Percentiles rank a stretch among this genome's conserved stretches.
phyloP scores from a whole-genome alignment of 257 asterid genomes.

The Nicotiana undulata region DNA sequence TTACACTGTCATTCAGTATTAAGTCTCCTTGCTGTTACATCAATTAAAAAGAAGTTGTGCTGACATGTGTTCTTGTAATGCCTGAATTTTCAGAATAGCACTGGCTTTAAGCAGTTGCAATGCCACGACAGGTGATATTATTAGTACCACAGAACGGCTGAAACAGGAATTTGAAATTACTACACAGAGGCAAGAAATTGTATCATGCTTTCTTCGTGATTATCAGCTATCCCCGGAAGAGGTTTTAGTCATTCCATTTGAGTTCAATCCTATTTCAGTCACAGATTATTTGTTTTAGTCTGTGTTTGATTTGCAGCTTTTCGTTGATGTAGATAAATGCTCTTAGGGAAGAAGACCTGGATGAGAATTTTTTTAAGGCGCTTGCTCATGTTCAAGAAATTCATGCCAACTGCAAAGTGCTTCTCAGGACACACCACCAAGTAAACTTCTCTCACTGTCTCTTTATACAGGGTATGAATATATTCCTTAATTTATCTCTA shows the following conservation, averaged over 20 bases:
- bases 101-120: conserved; percentile 81
- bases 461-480: not conserved
- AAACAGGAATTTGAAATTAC: conserved; percentile 93
- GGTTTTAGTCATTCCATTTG: conserved; percentile 34
- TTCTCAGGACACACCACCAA: conserved; percentile 98
- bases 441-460: conserved; percentile 27
- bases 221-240: conserved; percentile 95
- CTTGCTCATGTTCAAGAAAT: conserved; percentile 99
- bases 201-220: conserved; percentile 90
- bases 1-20: not conserved
- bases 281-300: not conserved
- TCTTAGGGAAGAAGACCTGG: conserved; percentile 81
- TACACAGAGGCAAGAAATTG: conserved; percentile 92
- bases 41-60: not conserved
- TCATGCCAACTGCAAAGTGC: conserved; percentile 91
- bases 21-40: not conserved
- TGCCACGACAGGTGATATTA: conserved; percentile 93
- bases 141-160: conserved; percentile 94
- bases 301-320: conserved; percentile 7
- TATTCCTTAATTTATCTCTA: not conserved
- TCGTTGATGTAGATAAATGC: conserved; percentile 63
- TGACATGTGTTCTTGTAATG: not conserved
- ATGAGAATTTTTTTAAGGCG: conserved; percentile 83
- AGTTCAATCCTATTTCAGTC: not conserved
- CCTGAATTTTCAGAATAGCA: conserved; percentile 54